Percentiles rank a stretch among this genome's conserved stretches.
phyloP scores from a whole-genome alignment of 768 basidiomycete genomes.

The Pleurotus ostreatus region DNA sequence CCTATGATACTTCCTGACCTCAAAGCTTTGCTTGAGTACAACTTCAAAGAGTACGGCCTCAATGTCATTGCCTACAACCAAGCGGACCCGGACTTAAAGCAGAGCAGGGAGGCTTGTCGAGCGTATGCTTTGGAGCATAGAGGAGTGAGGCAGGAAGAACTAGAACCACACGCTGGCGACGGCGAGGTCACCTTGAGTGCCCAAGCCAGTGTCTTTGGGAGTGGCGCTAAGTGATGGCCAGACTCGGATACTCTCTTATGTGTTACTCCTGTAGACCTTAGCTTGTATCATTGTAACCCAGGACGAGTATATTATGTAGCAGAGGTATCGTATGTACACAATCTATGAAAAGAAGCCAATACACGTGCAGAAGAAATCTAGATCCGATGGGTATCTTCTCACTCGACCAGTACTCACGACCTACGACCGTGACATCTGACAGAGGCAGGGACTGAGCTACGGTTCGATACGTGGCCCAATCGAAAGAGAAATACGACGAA shows the following conservation, averaged over 20 bases:
- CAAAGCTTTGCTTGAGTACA: conserved; percentile 61
- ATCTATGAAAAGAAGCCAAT: too few relatives aligned
- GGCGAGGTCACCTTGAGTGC: conserved; percentile 52
- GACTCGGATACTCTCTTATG: too few relatives aligned
- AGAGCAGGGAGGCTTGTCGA: conserved; percentile 65
- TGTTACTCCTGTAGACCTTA: too few relatives aligned
- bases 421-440: too few relatives aligned
- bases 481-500: neutral
- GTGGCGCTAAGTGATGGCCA: too few relatives aligned
- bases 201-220: conserved; percentile 12
- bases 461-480: neutral
- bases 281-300: too few relatives aligned
- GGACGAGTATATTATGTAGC: too few relatives aligned
- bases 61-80: conserved; percentile 48
- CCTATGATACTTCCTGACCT: conserved; percentile 54
- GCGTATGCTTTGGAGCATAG: conserved; percentile 58
- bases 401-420: too few relatives aligned
- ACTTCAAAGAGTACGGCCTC: conserved; percentile 59
- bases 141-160: conserved; percentile 55
- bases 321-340: too few relatives aligned
- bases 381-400: too few relatives aligned
- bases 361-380: too few relatives aligned
- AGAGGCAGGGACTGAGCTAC: too few relatives aligned
- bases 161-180: conserved; percentile 56
- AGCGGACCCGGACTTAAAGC: conserved; percentile 49